Evolutionary conservation across 1,284 basidiomycete genomes (phyloP).

Genomic region (Moesziomyces sp.): DNA sequence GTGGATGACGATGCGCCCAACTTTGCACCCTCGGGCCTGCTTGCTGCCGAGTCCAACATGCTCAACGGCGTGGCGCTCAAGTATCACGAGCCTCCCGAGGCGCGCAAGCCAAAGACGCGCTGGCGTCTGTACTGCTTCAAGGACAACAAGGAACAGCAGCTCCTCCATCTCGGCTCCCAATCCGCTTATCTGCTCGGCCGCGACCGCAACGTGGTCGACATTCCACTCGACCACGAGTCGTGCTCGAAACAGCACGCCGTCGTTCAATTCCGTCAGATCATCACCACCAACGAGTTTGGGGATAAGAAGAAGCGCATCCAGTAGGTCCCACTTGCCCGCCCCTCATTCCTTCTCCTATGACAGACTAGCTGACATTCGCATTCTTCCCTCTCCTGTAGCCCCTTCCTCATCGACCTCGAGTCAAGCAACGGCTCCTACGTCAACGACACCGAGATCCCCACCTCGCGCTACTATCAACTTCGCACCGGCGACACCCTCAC

Average conservation of each 20-base stretch:
- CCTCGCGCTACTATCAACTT: conserved; percentile 89
- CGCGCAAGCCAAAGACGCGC: conserved; percentile 84
- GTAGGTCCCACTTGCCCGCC: conserved; percentile 56
- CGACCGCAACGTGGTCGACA: conserved; percentile 78
- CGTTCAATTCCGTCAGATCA: conserved; percentile 89
- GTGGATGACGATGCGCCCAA: conserved; percentile 75
- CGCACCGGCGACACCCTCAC: conserved; percentile 76
- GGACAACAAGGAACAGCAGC: conserved; percentile 81
- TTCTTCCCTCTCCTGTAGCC: no score
- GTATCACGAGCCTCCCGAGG: conserved; percentile 98
- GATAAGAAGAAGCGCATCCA: conserved; percentile 72
- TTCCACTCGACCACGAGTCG: conserved; percentile 91
- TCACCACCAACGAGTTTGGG: conserved; percentile 88
- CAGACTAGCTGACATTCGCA: not conserved
- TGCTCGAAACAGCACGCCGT: conserved; percentile 98
- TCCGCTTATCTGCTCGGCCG: conserved; percentile 93
- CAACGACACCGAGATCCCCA: conserved; percentile 85
- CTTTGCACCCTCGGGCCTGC: conserved; percentile 84
- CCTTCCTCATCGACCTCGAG: conserved; percentile 94
- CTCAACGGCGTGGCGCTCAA: conserved; percentile 89
- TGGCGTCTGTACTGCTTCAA: conserved; percentile 99
- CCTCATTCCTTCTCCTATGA: not conserved
- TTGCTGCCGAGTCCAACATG: conserved; percentile 80
- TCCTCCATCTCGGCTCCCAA: conserved; percentile 73
- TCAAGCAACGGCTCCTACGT: conserved; percentile 94